phyloP scores from a whole-genome alignment of 495 filamentous ascomycete species.

The Cryomyces minteri region DNA sequence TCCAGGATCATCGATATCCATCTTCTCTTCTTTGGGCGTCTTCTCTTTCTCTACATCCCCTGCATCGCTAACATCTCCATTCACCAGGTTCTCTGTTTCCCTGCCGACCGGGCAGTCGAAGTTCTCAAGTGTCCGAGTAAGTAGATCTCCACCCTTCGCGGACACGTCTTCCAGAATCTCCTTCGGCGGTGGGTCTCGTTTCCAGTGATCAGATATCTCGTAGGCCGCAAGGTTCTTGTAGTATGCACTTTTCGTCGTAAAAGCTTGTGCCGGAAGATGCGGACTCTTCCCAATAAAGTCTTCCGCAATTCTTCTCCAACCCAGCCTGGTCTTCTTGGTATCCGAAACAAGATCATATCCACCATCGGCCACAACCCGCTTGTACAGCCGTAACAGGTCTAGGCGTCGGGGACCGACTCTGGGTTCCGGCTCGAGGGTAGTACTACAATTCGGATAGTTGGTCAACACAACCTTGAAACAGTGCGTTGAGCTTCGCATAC shows the following conservation, averaged over 20 bases:
- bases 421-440: conserved; percentile 50
- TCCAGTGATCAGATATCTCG: conserved; percentile 53
- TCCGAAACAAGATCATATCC: conserved; percentile 58
- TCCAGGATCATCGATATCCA: conserved; percentile 37
- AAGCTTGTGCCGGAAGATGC: conserved; percentile 53
- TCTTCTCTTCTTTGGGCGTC: conserved; percentile 44
- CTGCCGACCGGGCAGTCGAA: conserved; percentile 27
- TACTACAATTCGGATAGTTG: conserved; percentile 21
- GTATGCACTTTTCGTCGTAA: conserved; percentile 61
- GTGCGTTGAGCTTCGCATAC: conserved; percentile 14
- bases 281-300: conserved; percentile 42
- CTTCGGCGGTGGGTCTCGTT: conserved; percentile 58
- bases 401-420: conserved; percentile 51
- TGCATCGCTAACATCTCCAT: conserved; percentile 22
- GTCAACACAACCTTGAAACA: neutral
- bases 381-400: conserved; percentile 53
- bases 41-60: conserved; percentile 34
- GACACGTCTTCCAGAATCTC: conserved; percentile 63
- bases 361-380: conserved; percentile 46
- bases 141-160: conserved; percentile 54
- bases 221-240: conserved; percentile 74
- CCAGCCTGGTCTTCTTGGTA: conserved; percentile 52
- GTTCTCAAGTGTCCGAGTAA: conserved; percentile 62
- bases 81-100: conserved; percentile 17
- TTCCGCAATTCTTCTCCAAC: conserved; percentile 53